A percentile compares a stretch with the other conserved stretches of the same genome.
Evolutionary conservation across 352 stramenopile species (phyloP).

Genomic region (Globisporangium canariense): DNA sequence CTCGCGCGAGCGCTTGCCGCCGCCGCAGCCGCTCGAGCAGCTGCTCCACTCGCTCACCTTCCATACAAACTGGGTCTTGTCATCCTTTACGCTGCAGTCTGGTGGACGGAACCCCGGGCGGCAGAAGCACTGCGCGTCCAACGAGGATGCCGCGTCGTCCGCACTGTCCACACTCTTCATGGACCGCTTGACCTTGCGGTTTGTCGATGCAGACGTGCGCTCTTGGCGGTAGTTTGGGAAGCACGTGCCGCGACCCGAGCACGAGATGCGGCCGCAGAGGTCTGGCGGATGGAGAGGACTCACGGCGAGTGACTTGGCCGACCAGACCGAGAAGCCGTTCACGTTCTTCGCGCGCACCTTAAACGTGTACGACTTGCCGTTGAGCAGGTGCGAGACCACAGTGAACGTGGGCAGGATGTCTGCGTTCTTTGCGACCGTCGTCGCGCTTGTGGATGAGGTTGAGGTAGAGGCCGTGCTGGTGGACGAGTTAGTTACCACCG

Average conservation of each 20-base stretch:
- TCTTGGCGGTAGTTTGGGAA: conserved; percentile 59
- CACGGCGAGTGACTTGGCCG: conserved; percentile 65
- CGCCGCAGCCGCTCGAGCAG: conserved; percentile 63
- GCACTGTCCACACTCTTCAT: conserved; percentile 10
- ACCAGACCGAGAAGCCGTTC: conserved; percentile 66
- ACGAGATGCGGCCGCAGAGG: conserved; percentile 57
- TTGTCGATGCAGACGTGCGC: not conserved
- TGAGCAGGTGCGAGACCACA: conserved; percentile 44
- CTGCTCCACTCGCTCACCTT: conserved; percentile 51
- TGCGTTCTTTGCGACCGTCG: not conserved
- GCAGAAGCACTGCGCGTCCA: conserved; percentile 54
- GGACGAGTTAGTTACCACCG: not conserved
- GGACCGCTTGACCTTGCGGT: not conserved
- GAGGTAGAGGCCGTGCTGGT: conserved; percentile 3
- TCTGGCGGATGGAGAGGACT: conserved; percentile 68
- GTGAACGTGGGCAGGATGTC: conserved; percentile 32
- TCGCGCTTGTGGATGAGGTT: not conserved
- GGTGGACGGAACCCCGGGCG: conserved; percentile 54
- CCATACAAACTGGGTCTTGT: conserved; percentile 40
- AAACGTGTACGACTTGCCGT: conserved; percentile 65
- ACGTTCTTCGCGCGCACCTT: conserved; percentile 66
- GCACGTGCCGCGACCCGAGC: conserved; percentile 61
- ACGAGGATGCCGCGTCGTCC: conserved; percentile 22
- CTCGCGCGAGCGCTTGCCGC: conserved; percentile 41
- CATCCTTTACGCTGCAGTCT: conserved; percentile 60